Percentiles rank a stretch among this genome's conserved stretches.
Conservation (phyloP, 2,329 filamentous ascomycete species). For the Aspergillus niger region DNA sequence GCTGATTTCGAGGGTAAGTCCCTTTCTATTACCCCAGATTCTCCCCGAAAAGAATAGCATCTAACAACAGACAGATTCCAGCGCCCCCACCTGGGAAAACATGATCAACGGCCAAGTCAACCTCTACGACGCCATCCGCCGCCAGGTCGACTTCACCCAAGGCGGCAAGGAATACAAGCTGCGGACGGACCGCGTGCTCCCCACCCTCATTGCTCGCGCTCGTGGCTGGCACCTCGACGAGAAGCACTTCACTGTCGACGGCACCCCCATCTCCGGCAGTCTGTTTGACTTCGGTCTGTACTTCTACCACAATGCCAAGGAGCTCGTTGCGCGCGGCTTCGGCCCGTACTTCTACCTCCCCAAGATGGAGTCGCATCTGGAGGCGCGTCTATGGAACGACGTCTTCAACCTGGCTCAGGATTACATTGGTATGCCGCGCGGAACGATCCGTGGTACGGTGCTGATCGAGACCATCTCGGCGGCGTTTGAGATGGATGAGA, state of each 20-base stretch:
- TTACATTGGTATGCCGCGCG: slow-evolving; percentile 82
- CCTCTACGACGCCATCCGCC: slow-evolving; percentile 92
- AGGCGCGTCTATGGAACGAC: slow-evolving; percentile 97
- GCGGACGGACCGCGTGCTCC: slow-evolving; percentile 80
- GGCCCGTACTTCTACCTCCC: slow-evolving; percentile 98
- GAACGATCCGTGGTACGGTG: slow-evolving; percentile 92
- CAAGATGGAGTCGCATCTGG: slow-evolving; percentile 97
- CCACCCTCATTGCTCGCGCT: slow-evolving; percentile 90
- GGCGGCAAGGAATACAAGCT: slow-evolving; percentile 97
- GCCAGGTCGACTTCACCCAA: slow-evolving; percentile 94
- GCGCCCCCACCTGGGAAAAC: slow-evolving; percentile 96
- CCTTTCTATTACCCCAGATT: neutral
- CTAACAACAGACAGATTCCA: slow-evolving; percentile 67
- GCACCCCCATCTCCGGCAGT: slow-evolving; percentile 86
- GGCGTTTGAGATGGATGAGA: slow-evolving; percentile 99
- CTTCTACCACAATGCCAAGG: slow-evolving; percentile 97
- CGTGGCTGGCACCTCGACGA: slow-evolving; percentile 98
- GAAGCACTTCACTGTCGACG: slow-evolving; percentile 96
- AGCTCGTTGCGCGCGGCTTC: slow-evolving; percentile 78
- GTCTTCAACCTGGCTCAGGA: slow-evolving; percentile 96
- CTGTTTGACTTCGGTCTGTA: slow-evolving; percentile 98
- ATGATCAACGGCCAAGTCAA: slow-evolving; percentile 99
- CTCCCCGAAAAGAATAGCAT: neutral
- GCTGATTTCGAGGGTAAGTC: slow-evolving; percentile 90
- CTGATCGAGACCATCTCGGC: slow-evolving; percentile 97